phyloP scores from a whole-genome alignment of 805 yeast species.

The Yarrowia hollandica region DNA sequence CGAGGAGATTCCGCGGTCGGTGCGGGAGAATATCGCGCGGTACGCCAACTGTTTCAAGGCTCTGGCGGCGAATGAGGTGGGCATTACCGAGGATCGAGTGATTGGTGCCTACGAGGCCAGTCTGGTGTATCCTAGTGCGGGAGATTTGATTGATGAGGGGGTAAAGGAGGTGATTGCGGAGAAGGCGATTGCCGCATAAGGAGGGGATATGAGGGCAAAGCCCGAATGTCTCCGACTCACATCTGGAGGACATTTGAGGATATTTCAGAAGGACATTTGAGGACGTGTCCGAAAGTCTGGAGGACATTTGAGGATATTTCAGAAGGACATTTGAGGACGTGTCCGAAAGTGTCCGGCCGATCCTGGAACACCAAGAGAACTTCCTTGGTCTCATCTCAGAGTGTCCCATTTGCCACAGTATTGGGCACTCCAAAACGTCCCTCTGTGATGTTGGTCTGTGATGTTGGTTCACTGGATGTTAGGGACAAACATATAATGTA shows the following conservation, averaged over 20 bases:
- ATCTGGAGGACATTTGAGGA: not conserved
- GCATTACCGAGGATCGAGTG: slow-evolving; percentile 79
- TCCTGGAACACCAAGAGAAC: no score
- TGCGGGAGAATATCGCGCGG: slow-evolving; percentile 74
- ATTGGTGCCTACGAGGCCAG: slow-evolving; percentile 86
- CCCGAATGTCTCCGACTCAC: not conserved
- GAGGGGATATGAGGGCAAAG: not conserved
- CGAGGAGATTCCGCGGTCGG: slow-evolving; percentile 61
- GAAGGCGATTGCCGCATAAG: slow-evolving; percentile 57
- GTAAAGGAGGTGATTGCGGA: slow-evolving; percentile 71
- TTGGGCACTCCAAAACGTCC: no score
- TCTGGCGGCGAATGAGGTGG: slow-evolving; percentile 78
- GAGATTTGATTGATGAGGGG: slow-evolving; percentile 70
- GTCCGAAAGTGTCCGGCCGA: no score
- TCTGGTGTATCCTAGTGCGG: slow-evolving; percentile 68
- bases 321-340: no score
- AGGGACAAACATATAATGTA: no score
- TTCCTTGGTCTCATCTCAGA: no score
- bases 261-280: no score
- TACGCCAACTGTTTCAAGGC: slow-evolving; percentile 84
- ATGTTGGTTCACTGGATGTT: no score
- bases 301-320: no score
- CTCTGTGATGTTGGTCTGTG: no score
- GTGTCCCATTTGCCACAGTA: no score
- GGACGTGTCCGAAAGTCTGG: no score